Percentiles rank a stretch among this genome's conserved stretches.
These are phyloP conservation scores for Tetrastigma voinierianum DNA, from an alignment of 164 flowering plant genomes.

Conservation along the genomic window DNA sequence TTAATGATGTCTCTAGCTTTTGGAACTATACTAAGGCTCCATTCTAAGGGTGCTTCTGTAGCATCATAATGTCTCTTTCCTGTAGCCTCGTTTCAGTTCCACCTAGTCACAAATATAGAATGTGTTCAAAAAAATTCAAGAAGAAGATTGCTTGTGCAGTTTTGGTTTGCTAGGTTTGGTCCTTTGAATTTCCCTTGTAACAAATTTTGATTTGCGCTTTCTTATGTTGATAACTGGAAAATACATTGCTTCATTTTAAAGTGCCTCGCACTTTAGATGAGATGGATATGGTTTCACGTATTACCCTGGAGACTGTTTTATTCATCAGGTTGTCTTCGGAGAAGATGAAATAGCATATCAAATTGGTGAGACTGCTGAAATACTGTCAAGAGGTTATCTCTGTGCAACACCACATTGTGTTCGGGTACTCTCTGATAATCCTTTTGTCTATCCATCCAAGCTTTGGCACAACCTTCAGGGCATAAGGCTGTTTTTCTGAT, in stretches of 20 bases:
- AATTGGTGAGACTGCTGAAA: slow-evolving; percentile 91
- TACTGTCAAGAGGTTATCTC: slow-evolving; percentile 77
- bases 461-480: not conserved
- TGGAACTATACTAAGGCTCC: too few species aligned
- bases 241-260: not conserved
- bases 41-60: too few species aligned
- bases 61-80: too few species aligned
- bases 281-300: not conserved
- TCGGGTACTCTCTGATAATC: slow-evolving; percentile 41
- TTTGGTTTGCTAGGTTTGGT: not conserved
- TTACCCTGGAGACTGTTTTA: not conserved
- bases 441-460: not conserved
- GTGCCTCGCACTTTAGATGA: not conserved
- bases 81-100: not conserved
- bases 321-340: slow-evolving; percentile 65
- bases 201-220: not conserved
- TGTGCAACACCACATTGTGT: slow-evolving; percentile 99
- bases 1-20: too few species aligned
- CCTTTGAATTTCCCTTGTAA: not conserved
- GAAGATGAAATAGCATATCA: slow-evolving; percentile 96
- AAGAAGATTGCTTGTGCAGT: not conserved
- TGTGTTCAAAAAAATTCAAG: not conserved
- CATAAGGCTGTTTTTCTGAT: too few species aligned
- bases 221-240: not conserved
- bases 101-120: not conserved